Evolutionary conservation across 192 early-diverging fungal species (phyloP).

Genomic region (Pilobolus umbonatus): DNA sequence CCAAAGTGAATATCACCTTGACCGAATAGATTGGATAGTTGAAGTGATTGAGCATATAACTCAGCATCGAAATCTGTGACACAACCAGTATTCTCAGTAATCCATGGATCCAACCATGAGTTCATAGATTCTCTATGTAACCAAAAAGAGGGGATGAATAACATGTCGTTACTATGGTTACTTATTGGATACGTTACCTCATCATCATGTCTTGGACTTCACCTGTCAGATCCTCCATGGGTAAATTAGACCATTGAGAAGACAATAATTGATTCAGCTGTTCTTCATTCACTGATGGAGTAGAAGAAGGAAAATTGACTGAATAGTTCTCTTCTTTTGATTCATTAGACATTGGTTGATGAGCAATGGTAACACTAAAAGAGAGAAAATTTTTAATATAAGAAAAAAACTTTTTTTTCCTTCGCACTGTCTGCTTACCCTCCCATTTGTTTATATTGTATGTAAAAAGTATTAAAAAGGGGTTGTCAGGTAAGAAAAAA

Average conservation of each 20-base stretch:
- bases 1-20: conserved; percentile 18
- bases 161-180: background rate
- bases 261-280: conserved; percentile 12
- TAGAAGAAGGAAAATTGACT: background rate
- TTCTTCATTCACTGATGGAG: background rate
- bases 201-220: conserved; percentile 34
- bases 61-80: conserved; percentile 20
- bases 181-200: too few relatives aligned
- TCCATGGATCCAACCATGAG: conserved; percentile 26
- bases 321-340: conserved; percentile 5
- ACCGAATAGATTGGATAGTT: conserved; percentile 28
- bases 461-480: too few relatives aligned
- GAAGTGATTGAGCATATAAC: conserved; percentile 23
- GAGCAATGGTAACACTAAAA: conserved; percentile 21
- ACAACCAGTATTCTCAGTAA: background rate
- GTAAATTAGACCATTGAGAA: conserved; percentile 13
- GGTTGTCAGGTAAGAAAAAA: too few relatives aligned
- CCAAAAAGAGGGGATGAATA: background rate
- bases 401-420: background rate
- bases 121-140: conserved; percentile 23
- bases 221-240: conserved; percentile 30
- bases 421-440: background rate
- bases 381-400: background rate
- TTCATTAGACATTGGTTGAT: conserved; percentile 9
- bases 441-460: background rate